These are phyloP conservation scores for Maudiozyma serrabonitensis DNA, from an alignment of 805 yeast genomes.

Conservation along the genomic window DNA sequence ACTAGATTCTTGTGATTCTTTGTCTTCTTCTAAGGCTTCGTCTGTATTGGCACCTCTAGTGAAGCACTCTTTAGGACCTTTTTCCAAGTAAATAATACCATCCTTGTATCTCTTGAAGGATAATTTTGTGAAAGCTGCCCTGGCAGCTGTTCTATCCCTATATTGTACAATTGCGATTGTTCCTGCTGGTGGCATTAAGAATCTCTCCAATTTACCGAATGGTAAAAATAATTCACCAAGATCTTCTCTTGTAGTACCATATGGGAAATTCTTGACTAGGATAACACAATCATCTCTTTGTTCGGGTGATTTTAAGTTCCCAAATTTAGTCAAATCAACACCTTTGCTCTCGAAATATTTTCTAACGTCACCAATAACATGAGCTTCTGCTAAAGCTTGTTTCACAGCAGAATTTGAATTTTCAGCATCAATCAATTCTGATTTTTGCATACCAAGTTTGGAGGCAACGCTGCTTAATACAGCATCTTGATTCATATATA, in stretches of 20 bases:
- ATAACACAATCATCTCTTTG: slow-evolving; percentile 76
- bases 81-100: slow-evolving; percentile 80
- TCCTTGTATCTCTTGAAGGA: slow-evolving; percentile 84
- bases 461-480: slow-evolving; percentile 83
- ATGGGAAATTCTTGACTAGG: slow-evolving; percentile 84
- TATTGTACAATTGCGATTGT: slow-evolving; percentile 91
- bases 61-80: slow-evolving; percentile 83
- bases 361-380: slow-evolving; percentile 85
- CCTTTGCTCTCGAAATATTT: slow-evolving; percentile 78
- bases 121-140: slow-evolving; percentile 80
- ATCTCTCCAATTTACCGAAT: slow-evolving; percentile 69
- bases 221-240: slow-evolving; percentile 71
- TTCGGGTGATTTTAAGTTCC: slow-evolving; percentile 29
- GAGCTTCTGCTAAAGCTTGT: slow-evolving; percentile 96
- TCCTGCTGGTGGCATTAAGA: slow-evolving; percentile 93
- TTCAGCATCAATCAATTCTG: slow-evolving; percentile 80
- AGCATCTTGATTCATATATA: slow-evolving; percentile 85
- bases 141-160: slow-evolving; percentile 70
- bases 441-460: slow-evolving; percentile 71
- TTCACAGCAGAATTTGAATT: slow-evolving; percentile 84
- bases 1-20: slow-evolving; percentile 19
- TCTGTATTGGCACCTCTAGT: slow-evolving; percentile 45
- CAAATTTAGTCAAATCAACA: slow-evolving; percentile 69
- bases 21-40: slow-evolving; percentile 27
- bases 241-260: slow-evolving; percentile 73